Conservation (phyloP, 2,329 filamentous ascomycete genomes). For the Colletotrichum coccodes region DNA sequence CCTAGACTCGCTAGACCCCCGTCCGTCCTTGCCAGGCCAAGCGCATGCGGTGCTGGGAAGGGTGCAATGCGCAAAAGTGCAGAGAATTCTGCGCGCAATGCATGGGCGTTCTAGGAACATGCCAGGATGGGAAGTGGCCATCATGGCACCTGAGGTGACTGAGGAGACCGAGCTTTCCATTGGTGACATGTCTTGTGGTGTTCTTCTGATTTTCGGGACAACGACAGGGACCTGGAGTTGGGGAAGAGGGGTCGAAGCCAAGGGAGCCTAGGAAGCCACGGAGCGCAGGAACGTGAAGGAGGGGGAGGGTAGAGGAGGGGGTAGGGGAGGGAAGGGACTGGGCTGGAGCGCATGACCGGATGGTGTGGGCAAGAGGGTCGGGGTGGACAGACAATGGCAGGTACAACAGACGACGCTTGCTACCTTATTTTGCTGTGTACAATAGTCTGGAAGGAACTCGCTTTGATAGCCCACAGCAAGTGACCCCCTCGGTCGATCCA, state of each 20-base stretch:
- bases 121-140: slow-evolving; percentile 18
- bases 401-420: background rate
- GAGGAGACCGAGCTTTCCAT: slow-evolving; percentile 14
- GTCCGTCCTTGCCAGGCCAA: slow-evolving; percentile 12
- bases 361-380: slow-evolving; percentile 10
- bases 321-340: background rate
- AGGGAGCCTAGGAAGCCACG: background rate
- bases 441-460: background rate
- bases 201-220: background rate
- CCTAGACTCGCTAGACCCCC: slow-evolving; percentile 7
- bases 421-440: background rate
- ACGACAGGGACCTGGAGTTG: background rate
- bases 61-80: background rate
- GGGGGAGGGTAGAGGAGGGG: background rate
- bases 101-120: slow-evolving; percentile 23
- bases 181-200: slow-evolving; percentile 21
- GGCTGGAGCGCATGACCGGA: slow-evolving; percentile 1
- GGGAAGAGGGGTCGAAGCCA: background rate
- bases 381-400: background rate
- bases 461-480: background rate
- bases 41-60: background rate
- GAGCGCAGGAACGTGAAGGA: background rate
- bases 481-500: background rate
- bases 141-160: slow-evolving; percentile 27
- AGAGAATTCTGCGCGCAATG: background rate